phyloP scores from a whole-genome alignment of 2,329 filamentous ascomycete genomes.

The Calonectria hongkongensis region DNA sequence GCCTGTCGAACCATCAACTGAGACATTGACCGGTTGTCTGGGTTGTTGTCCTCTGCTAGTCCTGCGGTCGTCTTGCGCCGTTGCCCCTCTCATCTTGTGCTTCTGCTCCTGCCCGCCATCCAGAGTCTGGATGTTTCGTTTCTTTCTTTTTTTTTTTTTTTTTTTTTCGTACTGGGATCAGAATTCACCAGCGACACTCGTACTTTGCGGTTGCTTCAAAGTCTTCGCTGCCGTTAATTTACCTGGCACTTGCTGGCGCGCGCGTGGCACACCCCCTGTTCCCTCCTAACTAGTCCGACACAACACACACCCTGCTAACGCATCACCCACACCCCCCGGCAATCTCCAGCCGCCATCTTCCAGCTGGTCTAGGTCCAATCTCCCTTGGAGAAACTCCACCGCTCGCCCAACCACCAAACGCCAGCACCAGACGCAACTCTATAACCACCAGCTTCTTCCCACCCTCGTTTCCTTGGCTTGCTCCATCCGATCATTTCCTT shows the following conservation, averaged over 20 bases:
- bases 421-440: slow-evolving; percentile 27
- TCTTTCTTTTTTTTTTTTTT: background rate
- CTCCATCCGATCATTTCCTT: slow-evolving; percentile 4
- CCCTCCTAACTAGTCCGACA: slow-evolving; percentile 36
- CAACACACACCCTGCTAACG: slow-evolving; percentile 17
- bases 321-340: slow-evolving; percentile 31
- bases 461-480: slow-evolving; percentile 17
- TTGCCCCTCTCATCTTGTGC: slow-evolving; percentile 10
- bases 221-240: slow-evolving; percentile 48
- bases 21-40: slow-evolving; percentile 57
- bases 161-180: background rate
- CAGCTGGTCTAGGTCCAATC: slow-evolving; percentile 36
- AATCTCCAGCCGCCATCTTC: slow-evolving; percentile 41
- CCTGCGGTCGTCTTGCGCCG: background rate
- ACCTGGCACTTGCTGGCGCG: slow-evolving; percentile 43
- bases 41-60: slow-evolving; percentile 16
- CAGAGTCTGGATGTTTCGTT: background rate
- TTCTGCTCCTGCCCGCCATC: background rate
- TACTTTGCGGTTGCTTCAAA: slow-evolving; percentile 39
- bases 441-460: slow-evolving; percentile 33
- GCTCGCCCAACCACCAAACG: slow-evolving; percentile 38
- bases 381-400: slow-evolving; percentile 36
- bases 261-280: slow-evolving; percentile 27
- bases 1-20: slow-evolving; percentile 44
- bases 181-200: slow-evolving; percentile 7